Evolutionary conservation across 306 rosid genomes (phyloP).

Genomic region (Sindora glabra): DNA sequence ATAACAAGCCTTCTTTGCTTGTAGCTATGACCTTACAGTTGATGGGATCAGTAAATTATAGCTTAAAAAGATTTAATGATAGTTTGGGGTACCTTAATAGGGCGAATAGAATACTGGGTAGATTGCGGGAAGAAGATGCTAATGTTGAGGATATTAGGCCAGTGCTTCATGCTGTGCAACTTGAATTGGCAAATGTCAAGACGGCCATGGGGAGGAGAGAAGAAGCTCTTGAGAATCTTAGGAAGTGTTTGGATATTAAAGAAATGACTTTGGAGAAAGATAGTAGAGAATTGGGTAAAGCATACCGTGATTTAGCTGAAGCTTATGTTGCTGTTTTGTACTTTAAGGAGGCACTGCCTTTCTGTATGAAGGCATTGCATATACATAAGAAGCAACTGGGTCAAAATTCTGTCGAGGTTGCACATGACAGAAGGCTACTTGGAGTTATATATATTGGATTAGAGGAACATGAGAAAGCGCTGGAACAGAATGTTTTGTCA

Average conservation of each 20-base stretch:
- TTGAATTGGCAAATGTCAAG: slow-evolving; percentile 75
- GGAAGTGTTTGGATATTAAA: slow-evolving; percentile 77
- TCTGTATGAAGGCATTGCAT: slow-evolving; percentile 75
- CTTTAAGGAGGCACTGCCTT: slow-evolving; percentile 67
- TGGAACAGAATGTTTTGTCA: slow-evolving; percentile 76
- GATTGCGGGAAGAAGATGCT: slow-evolving; percentile 51
- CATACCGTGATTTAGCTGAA: slow-evolving; percentile 65
- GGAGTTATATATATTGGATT: slow-evolving; percentile 74
- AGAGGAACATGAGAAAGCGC: slow-evolving; percentile 82
- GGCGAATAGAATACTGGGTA: slow-evolving; percentile 66
- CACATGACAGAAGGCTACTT: slow-evolving; percentile 69
- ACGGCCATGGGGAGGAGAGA: slow-evolving; percentile 91
- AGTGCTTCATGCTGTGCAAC: slow-evolving; percentile 81
- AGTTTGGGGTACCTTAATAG: slow-evolving; percentile 76
- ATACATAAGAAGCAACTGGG: slow-evolving; percentile 61
- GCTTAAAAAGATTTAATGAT: slow-evolving; percentile 65
- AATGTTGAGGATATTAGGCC: slow-evolving; percentile 54
- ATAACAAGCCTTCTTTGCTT: slow-evolving; percentile 42
- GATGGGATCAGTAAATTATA: slow-evolving; percentile 62
- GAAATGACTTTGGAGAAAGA: slow-evolving; percentile 68
- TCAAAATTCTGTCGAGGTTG: slow-evolving; percentile 78
- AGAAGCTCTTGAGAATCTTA: slow-evolving; percentile 74
- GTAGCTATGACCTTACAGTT: slow-evolving; percentile 84
- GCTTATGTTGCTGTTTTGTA: slow-evolving; percentile 67
- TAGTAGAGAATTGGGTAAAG: slow-evolving; percentile 65